Conservation (phyloP, 2,329 filamentous ascomycete species). For the Colletotrichum nymphaeae region DNA sequence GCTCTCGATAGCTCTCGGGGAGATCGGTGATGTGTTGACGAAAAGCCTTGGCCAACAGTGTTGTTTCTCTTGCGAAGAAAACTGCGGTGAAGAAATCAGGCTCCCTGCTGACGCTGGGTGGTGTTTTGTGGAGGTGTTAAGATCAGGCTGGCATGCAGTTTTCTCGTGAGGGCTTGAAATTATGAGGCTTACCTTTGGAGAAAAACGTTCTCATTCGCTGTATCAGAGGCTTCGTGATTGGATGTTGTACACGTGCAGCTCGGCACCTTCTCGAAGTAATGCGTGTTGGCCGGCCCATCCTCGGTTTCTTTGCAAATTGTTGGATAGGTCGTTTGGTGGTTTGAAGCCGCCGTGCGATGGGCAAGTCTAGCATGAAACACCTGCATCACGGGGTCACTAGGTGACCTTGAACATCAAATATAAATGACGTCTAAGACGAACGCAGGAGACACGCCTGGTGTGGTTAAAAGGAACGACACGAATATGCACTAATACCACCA, state of each 20-base stretch:
- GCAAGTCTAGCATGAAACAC: no score
- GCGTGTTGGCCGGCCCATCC: no score
- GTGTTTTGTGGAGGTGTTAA: not conserved
- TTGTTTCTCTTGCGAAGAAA: not conserved
- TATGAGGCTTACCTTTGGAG: not conserved
- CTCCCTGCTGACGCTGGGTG: not conserved
- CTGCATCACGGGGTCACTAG: not conserved
- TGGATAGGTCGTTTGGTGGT: not conserved
- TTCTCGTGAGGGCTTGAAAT: not conserved
- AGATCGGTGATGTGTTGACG: not conserved
- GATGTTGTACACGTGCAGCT: not conserved
- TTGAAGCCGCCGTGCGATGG: not conserved
- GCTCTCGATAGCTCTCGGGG: fast-evolving
- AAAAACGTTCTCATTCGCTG: not conserved
- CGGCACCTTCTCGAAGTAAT: no score
- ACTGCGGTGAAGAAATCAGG: not conserved
- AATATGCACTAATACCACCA: no score
- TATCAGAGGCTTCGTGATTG: not conserved
- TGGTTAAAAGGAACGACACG: no score
- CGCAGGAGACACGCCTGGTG: fast-evolving
- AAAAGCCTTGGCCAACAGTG: fast-evolving
- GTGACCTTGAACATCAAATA: fast-evolving
- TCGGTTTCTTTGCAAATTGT: no score
- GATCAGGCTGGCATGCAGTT: not conserved
- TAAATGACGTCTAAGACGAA: fast-evolving